A percentile compares a stretch with the other conserved stretches of the same genome.
phyloP scores from a whole-genome alignment of 257 asterid genomes.

The Plantago ovata region DNA sequence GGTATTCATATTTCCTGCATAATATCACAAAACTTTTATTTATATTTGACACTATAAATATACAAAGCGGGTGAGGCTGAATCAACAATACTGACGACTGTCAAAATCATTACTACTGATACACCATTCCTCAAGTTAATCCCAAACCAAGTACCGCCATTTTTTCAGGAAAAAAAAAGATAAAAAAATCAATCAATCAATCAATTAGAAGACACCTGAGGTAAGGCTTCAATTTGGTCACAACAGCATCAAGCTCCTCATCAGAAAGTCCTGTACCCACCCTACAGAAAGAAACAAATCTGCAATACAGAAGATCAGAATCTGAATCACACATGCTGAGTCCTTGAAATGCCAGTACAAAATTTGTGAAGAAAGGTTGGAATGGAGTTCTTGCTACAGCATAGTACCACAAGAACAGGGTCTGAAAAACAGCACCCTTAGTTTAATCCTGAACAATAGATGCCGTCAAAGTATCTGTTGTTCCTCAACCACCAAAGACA shows the following conservation, averaged over 20 bases:
- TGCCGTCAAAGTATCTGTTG: too few species aligned
- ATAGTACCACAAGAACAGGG: too few species aligned
- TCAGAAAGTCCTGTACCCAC: slow-evolving; percentile 99
- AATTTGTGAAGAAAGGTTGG: too few species aligned
- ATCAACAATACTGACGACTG: slow-evolving; percentile 8
- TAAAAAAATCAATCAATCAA: too few species aligned
- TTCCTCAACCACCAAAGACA: too few species aligned
- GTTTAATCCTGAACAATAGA: too few species aligned
- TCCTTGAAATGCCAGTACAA: too few species aligned
- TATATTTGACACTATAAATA: slow-evolving; percentile 7
- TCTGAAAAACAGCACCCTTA: too few species aligned
- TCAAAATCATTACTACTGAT: not conserved
- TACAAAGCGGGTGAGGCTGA: slow-evolving; percentile 10
- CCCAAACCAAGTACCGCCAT: not conserved
- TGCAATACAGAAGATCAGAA: slow-evolving; percentile 44
- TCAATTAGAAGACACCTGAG: slow-evolving; percentile 47
- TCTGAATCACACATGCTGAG: slow-evolving; percentile 19
- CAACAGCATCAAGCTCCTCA: slow-evolving; percentile 77
- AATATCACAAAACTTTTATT: not conserved
- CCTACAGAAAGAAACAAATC: slow-evolving; percentile 93
- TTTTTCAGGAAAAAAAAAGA: slow-evolving; percentile 1
- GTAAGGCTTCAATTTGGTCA: slow-evolving; percentile 77
- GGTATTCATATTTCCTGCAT: slow-evolving; percentile 82
- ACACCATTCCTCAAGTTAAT: too few species aligned
- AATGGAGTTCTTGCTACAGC: too few species aligned